A percentile compares a stretch with the other conserved stretches of the same genome.
These are phyloP conservation scores for Poteriospumella lacustris DNA, from an alignment of 108 stramenopile species.

Conservation along the genomic window DNA sequence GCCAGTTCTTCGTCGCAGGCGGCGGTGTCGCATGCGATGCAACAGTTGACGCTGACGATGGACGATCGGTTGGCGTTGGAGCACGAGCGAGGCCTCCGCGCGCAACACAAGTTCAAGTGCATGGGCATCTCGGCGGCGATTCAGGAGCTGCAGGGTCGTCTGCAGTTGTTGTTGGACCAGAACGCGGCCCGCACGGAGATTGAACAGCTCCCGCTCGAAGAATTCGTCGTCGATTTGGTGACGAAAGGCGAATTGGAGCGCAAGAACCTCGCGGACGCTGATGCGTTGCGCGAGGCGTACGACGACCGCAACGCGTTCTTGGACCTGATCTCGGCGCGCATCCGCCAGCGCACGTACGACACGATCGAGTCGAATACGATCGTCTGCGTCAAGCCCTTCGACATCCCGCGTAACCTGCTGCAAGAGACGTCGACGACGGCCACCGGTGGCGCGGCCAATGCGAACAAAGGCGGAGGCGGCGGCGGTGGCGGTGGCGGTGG, in stretches of 20 bases:
- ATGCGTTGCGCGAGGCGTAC: background rate
- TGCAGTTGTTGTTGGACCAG: background rate
- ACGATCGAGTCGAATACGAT: too few relatives aligned
- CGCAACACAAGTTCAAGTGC: background rate
- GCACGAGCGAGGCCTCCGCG: background rate
- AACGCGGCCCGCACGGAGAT: background rate
- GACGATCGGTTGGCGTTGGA: background rate
- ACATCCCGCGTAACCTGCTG: too few relatives aligned
- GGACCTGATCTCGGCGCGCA: background rate
- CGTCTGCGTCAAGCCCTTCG: too few relatives aligned
- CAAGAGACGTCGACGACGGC: too few relatives aligned
- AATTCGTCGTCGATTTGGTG: conserved; percentile 16
- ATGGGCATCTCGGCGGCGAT: conserved; percentile 1
- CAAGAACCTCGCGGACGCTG: background rate
- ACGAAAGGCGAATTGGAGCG: background rate
- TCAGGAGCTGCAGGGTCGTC: background rate
- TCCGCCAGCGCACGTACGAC: background rate
- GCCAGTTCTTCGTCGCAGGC: too few relatives aligned
- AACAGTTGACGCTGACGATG: too few relatives aligned
- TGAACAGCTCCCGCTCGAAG: background rate
- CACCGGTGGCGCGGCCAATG: too few relatives aligned
- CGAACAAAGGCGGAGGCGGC: too few relatives aligned
- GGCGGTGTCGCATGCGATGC: too few relatives aligned
- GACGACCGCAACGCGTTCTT: background rate
- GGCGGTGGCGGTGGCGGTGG: too few relatives aligned